Evolutionary conservation across 2,329 filamentous ascomycete genomes (phyloP).

Genomic region (Colletotrichum trifolii): DNA sequence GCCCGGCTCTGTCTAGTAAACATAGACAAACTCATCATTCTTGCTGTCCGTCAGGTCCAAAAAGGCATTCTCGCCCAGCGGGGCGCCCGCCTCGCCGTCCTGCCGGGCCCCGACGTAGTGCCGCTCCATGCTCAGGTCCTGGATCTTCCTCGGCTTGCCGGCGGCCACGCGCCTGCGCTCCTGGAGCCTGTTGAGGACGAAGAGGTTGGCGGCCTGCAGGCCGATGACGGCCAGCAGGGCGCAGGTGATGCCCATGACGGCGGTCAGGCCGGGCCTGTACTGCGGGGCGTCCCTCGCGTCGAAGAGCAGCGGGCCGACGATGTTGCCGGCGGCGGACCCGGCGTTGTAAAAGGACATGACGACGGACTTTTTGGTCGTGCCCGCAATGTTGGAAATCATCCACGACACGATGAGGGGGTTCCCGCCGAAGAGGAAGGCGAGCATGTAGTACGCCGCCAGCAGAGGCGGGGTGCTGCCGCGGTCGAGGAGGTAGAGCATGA

Average conservation of each 20-base stretch:
- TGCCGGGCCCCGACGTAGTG: constrained; percentile 54
- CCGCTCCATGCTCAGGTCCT: constrained; percentile 68
- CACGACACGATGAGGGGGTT: constrained; percentile 75
- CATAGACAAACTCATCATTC: constrained; percentile 77
- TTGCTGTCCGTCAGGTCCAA: constrained; percentile 72
- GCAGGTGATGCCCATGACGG: constrained; percentile 65
- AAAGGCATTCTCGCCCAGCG: constrained; percentile 61
- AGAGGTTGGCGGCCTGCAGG: constrained; percentile 22
- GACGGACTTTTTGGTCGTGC: constrained; percentile 74
- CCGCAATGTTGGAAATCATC: constrained; percentile 76
- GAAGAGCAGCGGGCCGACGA: constrained; percentile 74
- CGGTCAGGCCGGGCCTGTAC: constrained; percentile 67
- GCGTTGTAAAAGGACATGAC: constrained; percentile 74
- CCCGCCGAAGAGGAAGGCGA: constrained; percentile 73
- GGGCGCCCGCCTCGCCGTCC: constrained; percentile 40
- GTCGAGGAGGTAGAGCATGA: constrained; percentile 65
- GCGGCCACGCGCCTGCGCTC: constrained; percentile 63
- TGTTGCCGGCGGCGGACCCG: constrained; percentile 71
- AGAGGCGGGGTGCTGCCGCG: constrained; percentile 55
- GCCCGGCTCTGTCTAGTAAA: constrained; percentile 56
- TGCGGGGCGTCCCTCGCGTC: constrained; percentile 64
- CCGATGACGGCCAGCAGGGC: constrained; percentile 49
- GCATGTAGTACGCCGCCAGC: constrained; percentile 72
- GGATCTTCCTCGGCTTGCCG: constrained; percentile 69
- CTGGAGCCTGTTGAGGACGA: constrained; percentile 62